These are phyloP conservation scores for Trapa incisa DNA, from an alignment of 345 rosid species.

Conservation along the genomic window DNA sequence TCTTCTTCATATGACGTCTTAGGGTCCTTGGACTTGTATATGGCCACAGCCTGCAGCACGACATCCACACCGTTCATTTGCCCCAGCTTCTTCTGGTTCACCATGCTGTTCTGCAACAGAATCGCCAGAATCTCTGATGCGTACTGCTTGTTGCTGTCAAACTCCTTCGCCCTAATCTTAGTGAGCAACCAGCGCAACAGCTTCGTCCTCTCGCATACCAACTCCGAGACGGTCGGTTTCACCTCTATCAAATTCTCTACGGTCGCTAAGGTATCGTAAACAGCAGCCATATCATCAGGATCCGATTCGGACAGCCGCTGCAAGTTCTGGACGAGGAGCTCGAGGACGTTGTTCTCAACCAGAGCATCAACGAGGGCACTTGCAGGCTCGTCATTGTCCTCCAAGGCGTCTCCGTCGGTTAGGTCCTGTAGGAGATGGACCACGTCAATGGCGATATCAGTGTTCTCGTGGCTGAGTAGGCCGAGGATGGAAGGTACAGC, in stretches of 20 bases:
- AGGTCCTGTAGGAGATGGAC: conserved; percentile 80
- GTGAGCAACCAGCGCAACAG: conserved; percentile 63
- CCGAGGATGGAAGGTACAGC: conserved; percentile 66
- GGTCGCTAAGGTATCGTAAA: conserved; percentile 61
- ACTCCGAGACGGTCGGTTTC: conserved; percentile 75
- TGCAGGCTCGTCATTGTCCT: conserved; percentile 84
- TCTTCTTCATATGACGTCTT: conserved; percentile 87
- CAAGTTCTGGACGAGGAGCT: conserved; percentile 82
- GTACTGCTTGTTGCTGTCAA: conserved; percentile 82
- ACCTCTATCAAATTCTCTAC: conserved; percentile 91
- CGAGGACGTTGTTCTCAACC: conserved; percentile 74
- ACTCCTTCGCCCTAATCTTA: conserved; percentile 76
- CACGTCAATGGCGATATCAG: conserved; percentile 81
- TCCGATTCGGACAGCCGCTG: conserved; percentile 70
- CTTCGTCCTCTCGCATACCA: conserved; percentile 84
- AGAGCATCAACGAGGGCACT: conserved; percentile 52
- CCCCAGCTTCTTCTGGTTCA: conserved; percentile 80
- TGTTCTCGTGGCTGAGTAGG: conserved; percentile 77
- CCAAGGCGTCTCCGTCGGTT: conserved; percentile 82
- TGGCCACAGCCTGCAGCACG: conserved; percentile 78
- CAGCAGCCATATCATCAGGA: conserved; percentile 68
- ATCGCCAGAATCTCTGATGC: conserved; percentile 92
- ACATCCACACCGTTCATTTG: conserved; percentile 97
- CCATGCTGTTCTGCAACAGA: conserved; percentile 65
- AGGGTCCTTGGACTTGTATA: conserved; percentile 89